Percentiles rank a stretch among this genome's conserved stretches.
These are phyloP conservation scores for Podaxis mareebaensis DNA, from an alignment of 768 basidiomycete genomes.

Conservation along the genomic window DNA sequence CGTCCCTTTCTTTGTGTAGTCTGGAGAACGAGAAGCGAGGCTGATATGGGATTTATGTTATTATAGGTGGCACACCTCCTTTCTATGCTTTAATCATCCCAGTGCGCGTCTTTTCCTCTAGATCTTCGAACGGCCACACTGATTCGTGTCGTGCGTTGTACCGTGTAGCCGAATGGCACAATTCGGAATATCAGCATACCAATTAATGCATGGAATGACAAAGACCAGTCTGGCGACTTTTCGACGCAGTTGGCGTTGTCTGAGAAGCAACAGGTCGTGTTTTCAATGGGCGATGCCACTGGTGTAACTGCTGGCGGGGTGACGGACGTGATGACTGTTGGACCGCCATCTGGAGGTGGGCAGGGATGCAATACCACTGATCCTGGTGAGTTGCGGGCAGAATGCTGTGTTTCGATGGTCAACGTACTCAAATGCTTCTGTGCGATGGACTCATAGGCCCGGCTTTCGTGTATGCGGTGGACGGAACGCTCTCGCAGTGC, in stretches of 20 bases:
- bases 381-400: constrained; percentile 22
- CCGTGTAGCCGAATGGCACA: constrained; percentile 23
- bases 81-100: constrained; percentile 27
- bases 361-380: constrained; percentile 24
- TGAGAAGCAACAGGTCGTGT: constrained; percentile 19
- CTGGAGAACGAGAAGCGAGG: not conserved
- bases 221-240: constrained; percentile 21
- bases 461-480: constrained; percentile 29
- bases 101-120: constrained; percentile 16
- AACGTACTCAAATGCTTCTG: not conserved
- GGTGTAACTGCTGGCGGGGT: constrained; percentile 28
- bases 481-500: constrained; percentile 27
- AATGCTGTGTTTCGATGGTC: not conserved
- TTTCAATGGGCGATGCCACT: constrained; percentile 30
- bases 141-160: not conserved
- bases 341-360: constrained; percentile 16
- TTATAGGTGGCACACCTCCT: constrained; percentile 28
- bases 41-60: not conserved
- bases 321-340: constrained; percentile 24
- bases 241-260: constrained; percentile 19
- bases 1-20: not conserved
- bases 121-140: not conserved
- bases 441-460: constrained; percentile 18
- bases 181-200: constrained; percentile 29
- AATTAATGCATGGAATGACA: constrained; percentile 18